These are phyloP conservation scores for Xanthoconium purpureum DNA, from an alignment of 768 basidiomycete genomes.

Conservation along the genomic window DNA sequence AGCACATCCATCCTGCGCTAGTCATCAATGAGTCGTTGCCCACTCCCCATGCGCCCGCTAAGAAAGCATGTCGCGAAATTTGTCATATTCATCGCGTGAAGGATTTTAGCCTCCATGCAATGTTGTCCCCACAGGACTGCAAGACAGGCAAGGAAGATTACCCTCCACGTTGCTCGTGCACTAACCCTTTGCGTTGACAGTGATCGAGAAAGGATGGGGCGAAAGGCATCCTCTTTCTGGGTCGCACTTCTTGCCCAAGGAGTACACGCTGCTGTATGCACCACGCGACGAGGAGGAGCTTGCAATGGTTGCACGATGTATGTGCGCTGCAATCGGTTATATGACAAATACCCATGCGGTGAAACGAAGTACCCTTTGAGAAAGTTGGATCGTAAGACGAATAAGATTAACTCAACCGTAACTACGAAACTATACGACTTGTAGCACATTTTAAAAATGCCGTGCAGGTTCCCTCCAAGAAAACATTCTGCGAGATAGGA, in stretches of 20 bases:
- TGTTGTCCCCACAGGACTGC: background rate
- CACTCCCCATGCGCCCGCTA: background rate
- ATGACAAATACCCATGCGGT: background rate
- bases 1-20: background rate
- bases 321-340: background rate
- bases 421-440: too few species aligned
- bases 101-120: background rate
- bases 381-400: too few species aligned
- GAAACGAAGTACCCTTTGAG: background rate
- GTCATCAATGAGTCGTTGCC: slow-evolving; percentile 1
- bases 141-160: background rate
- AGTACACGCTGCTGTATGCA: background rate
- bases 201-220: slow-evolving; percentile 7
- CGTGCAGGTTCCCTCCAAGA: too few species aligned
- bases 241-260: background rate
- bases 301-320: background rate
- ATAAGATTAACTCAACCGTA: too few species aligned
- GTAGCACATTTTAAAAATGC: too few species aligned
- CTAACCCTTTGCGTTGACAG: background rate
- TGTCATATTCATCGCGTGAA: background rate
- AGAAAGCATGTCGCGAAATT: background rate
- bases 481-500: too few species aligned
- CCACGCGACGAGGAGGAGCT: slow-evolving; percentile 1
- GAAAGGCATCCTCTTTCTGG: slow-evolving; percentile 1
- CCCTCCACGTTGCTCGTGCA: background rate